Conservation (phyloP, 345 rosid genomes). For the Durio zibethinus region DNA sequence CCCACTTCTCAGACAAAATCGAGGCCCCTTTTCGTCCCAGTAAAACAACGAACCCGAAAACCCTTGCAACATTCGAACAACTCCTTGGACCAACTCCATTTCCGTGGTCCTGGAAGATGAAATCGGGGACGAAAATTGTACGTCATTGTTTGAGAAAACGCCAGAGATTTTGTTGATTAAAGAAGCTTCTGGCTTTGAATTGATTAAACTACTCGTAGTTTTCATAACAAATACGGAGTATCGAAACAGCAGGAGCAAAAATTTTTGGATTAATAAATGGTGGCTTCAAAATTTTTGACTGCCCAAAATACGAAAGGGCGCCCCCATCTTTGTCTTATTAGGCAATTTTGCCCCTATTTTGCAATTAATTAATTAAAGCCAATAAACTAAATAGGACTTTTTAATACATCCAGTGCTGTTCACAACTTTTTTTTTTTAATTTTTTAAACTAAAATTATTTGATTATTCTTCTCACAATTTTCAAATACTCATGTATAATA, state of each 20-base stretch:
- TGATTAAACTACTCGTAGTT: neutral
- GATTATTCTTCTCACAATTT: too few relatives aligned
- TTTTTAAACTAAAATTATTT: too few relatives aligned
- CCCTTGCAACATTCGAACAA: conserved; percentile 76
- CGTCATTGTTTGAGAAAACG: conserved; percentile 36
- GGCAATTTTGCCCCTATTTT: too few relatives aligned
- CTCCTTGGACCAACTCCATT: conserved; percentile 60
- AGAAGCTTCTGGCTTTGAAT: conserved; percentile 13
- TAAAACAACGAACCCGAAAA: conserved; percentile 52
- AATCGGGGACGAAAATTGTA: conserved; percentile 33
- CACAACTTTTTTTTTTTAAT: too few relatives aligned
- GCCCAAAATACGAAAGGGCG: too few relatives aligned
- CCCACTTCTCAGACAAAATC: conserved; percentile 46
- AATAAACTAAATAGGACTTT: too few relatives aligned
- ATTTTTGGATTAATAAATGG: neutral
- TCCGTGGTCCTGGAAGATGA: conserved; percentile 47
- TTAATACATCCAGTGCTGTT: too few relatives aligned
- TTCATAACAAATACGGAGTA: neutral
- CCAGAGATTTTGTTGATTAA: conserved; percentile 35
- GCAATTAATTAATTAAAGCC: too few relatives aligned
- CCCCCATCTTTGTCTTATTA: too few relatives aligned
- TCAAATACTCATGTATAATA: too few relatives aligned
- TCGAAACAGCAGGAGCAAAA: neutral
- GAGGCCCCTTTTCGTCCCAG: conserved; percentile 52
- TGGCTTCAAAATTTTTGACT: neutral